Conservation (phyloP, 2,329 filamentous ascomycete species). For the Verticillium zaregamsianum region DNA sequence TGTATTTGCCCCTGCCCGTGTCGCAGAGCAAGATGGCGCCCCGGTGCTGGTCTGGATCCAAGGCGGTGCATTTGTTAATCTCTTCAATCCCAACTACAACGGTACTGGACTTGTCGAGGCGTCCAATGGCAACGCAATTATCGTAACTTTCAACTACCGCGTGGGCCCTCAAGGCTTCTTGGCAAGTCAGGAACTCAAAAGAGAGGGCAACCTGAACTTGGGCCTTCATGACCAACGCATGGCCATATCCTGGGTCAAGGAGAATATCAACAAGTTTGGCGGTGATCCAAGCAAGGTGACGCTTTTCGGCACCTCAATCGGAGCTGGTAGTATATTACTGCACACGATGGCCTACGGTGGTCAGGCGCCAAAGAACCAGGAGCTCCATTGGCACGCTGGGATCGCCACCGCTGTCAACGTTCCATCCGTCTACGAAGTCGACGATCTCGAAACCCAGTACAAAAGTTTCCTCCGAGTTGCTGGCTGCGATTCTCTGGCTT, state of each 20-base stretch:
- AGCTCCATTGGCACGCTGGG: too few species aligned
- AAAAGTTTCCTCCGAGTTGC: too few species aligned
- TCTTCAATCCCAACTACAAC: slow-evolving; percentile 49
- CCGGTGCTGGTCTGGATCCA: slow-evolving; percentile 60
- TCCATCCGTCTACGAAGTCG: too few species aligned
- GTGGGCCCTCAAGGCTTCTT: slow-evolving; percentile 73
- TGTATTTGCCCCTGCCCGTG: slow-evolving; percentile 54
- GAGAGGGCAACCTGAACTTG: slow-evolving; percentile 43
- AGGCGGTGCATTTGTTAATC: slow-evolving; percentile 56
- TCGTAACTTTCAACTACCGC: slow-evolving; percentile 73
- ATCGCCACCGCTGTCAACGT: too few species aligned
- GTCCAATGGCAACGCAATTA: slow-evolving; percentile 57
- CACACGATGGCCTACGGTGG: too few species aligned
- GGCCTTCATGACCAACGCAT: slow-evolving; percentile 50
- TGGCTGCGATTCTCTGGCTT: too few species aligned
- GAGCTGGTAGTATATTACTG: too few species aligned
- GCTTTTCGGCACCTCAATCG: slow-evolving; percentile 22
- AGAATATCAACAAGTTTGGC: slow-evolving; percentile 47
- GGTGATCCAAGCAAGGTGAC: slow-evolving; percentile 42
- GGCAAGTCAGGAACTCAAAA: slow-evolving; percentile 22
- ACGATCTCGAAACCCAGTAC: too few species aligned
- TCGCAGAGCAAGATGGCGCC: slow-evolving; percentile 47
- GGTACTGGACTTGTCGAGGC: slow-evolving; percentile 47
- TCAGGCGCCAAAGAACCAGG: too few species aligned
- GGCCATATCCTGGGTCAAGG: slow-evolving; percentile 46